A percentile compares a stretch with the other conserved stretches of the same genome.
phyloP scores from a whole-genome alignment of 768 basidiomycete species.

The Xerocomellus amylosporus region DNA sequence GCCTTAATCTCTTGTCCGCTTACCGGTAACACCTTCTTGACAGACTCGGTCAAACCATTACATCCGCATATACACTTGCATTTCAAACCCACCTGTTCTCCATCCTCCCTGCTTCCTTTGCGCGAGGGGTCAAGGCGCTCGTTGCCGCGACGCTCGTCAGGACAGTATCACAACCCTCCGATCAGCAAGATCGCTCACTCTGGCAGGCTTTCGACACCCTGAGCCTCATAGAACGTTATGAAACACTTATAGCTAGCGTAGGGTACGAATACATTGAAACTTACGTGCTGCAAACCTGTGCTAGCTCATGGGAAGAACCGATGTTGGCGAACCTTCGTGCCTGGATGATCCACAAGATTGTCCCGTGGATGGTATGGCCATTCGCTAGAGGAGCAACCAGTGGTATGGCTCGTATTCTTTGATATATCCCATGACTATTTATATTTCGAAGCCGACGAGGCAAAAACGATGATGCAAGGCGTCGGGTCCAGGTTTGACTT shows the following conservation, averaged over 20 bases:
- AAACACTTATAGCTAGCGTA: slow-evolving; percentile 76
- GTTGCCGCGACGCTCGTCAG: slow-evolving; percentile 52
- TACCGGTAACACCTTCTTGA: slow-evolving; percentile 8
- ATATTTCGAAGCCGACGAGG: slow-evolving; percentile 56
- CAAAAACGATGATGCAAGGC: slow-evolving; percentile 67
- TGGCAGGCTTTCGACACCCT: slow-evolving; percentile 67
- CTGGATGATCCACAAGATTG: slow-evolving; percentile 80
- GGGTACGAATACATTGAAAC: slow-evolving; percentile 84
- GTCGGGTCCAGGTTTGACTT: slow-evolving; percentile 87
- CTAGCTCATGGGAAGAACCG: slow-evolving; percentile 65
- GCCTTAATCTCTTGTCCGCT: not conserved
- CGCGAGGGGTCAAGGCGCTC: slow-evolving; percentile 64
- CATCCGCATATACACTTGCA: slow-evolving; percentile 57
- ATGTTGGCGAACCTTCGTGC: slow-evolving; percentile 58
- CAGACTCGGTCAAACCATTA: slow-evolving; percentile 61
- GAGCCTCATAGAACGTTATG: slow-evolving; percentile 78
- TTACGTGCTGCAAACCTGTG: slow-evolving; percentile 63
- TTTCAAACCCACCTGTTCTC: slow-evolving; percentile 79
- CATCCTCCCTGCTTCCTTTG: slow-evolving; percentile 63
- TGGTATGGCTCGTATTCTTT: slow-evolving; percentile 37
- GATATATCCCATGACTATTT: slow-evolving; percentile 1
- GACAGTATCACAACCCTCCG: slow-evolving; percentile 22
- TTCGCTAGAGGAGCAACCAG: slow-evolving; percentile 66
- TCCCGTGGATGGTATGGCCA: slow-evolving; percentile 81
- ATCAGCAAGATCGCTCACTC: slow-evolving; percentile 36